Base-by-base conservation (phyloP, 306 rosid genomes). In the Corylus avellana region DNA sequence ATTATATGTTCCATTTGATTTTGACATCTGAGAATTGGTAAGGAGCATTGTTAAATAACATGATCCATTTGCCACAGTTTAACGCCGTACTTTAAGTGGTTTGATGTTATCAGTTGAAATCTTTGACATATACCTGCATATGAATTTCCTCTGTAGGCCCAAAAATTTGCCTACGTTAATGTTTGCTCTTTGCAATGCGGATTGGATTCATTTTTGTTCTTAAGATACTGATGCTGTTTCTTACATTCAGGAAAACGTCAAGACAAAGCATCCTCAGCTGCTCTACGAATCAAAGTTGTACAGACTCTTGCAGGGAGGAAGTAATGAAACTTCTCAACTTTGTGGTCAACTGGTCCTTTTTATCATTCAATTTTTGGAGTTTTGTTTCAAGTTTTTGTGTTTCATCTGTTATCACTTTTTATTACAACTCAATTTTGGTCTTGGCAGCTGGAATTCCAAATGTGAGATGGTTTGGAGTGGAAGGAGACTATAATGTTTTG, bases 271-370 rank as follows among this genome's bases (percentile, higher is more conserved):
- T 87, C 98, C 97, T 66, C 98, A 94, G 87, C 79, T 94, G 92
- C 94, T 92, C 56, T 94, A 94, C 29, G 98, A 94, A 83, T 94
- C 97, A 73, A 94, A 94, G 89, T 75, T 94, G 76, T 94, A 94
- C 97, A 89, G 97, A 87, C 89, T 94, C 76, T 91, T 94, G 44
- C 97, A 92, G 84, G 98, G 98, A 91, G 98, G 97, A 92, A 94
- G 98, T 94, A 92, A 86, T 75, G 69, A 53, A 73, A 20, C 58
- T 71, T 59, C 66, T 73, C 46, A 48, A 42, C 47, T 12, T 14
- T 47, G 18, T 47, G 13, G 14, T 53, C 67, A 61, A 54, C 73
- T 54, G 4, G 69, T 62, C 69, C 25, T 63, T 79, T 72, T 55
- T 2, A 70, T 17, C 46, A 37, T 42, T 72, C n/a, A 63, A 25